Evolutionary conservation across 1,139 yeast genomes (phyloP).

Genomic region (Kodamaea sp.): DNA sequence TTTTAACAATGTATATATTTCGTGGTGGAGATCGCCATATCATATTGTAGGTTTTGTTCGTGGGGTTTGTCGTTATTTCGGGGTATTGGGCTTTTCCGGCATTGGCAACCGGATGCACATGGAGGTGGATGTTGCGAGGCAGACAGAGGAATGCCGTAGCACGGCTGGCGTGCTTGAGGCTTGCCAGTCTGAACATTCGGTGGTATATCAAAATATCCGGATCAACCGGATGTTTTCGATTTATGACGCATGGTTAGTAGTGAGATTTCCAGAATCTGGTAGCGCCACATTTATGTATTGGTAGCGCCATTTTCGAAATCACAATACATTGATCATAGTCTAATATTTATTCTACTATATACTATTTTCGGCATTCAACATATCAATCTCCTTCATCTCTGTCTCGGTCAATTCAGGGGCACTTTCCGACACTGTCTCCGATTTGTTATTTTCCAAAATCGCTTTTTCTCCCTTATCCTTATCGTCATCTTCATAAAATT

Average conservation of each 20-base stretch:
- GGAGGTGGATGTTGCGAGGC: conserved; percentile 4
- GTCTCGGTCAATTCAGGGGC: conserved; percentile 29
- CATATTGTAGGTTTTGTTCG: conserved; percentile 47
- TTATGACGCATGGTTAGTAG: too few species aligned
- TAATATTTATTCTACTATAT: not conserved
- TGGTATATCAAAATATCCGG: too few species aligned
- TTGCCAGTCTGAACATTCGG: too few species aligned
- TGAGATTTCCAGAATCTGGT: not conserved
- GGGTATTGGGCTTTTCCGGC: conserved; percentile 22
- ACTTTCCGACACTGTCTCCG: conserved; percentile 28
- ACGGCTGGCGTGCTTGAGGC: too few species aligned
- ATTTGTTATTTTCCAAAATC: conserved; percentile 24
- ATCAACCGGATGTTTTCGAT: too few species aligned
- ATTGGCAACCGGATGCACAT: conserved; percentile 10
- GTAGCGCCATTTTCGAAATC: not conserved
- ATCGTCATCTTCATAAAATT: conserved; percentile 63
- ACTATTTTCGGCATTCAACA: conserved; percentile 21
- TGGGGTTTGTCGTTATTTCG: conserved; percentile 41
- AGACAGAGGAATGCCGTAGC: too few species aligned
- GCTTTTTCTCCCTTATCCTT: conserved; percentile 42
- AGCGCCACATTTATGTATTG: not conserved
- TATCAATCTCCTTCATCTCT: conserved; percentile 39
- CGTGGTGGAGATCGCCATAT: conserved; percentile 51
- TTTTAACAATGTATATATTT: conserved; percentile 76
- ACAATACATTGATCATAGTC: not conserved